Evolutionary conservation across 306 rosid genomes (phyloP), one percentile per base, ranked within the genome.

Genomic region (Prunus davidiana): DNA sequence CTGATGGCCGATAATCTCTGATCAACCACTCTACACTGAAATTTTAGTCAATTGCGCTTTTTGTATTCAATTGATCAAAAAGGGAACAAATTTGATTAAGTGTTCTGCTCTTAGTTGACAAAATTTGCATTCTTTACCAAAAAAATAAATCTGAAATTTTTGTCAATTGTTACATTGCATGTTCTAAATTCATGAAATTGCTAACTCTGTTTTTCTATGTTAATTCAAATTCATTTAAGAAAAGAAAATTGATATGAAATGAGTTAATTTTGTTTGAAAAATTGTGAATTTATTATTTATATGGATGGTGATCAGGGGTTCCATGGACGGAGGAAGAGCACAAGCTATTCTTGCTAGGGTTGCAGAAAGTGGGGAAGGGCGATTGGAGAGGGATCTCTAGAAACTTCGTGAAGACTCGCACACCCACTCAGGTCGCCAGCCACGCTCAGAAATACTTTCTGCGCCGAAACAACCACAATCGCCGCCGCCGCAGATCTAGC

Each of bases 291-390:
- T 12, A 5, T 52, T 25, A 15, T 22, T 45, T 71, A 66, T 55
- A 25, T 71, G 81, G 54, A 69, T 78, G 82, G 77, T 76, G 47
- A 81, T 85, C 86, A 96, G 99, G 99, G 12, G 90, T 96, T 69
- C 99, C 99, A 13, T 96, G 99, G 99, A 92, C 99, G 63, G 99
- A 96, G 84, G 98, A 92, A 51, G 99, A 96, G 78, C 99, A 96
- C 88, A 96, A 92, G 86, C 86, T 96, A 52, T 96, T 96, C 61
- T 72, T 96, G 87, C 74, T 89, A 51, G 99, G 99, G 81, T 85
- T 96, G 82, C 96, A 92, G 87, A 88, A 89, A 79, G 99, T 92
- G 19, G 99, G 99, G 49, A 96, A 96, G 75, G 99, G 99, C 61
- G 99, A 96, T 80, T 96, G 99, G 99, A 89, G 99, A 74, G 98